Conservation (phyloP, 768 basidiomycete species). For the Leccinum disarticulatum region DNA sequence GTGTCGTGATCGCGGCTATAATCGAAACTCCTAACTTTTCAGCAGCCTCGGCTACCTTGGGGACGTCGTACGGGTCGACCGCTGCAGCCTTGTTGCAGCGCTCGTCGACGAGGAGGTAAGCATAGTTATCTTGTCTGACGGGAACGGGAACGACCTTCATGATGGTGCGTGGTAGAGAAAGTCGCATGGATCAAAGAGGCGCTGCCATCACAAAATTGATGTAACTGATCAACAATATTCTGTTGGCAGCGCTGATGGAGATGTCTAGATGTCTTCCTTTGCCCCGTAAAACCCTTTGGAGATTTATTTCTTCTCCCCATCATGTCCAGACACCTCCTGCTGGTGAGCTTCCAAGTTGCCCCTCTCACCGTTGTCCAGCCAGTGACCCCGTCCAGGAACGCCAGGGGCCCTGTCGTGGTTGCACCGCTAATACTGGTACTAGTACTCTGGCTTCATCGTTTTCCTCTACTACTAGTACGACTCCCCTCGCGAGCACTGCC, state of each 20-base stretch:
- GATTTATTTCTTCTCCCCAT: not conserved
- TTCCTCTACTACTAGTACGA: not conserved
- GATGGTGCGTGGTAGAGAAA: slow-evolving; percentile 18
- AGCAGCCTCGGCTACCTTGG: slow-evolving; percentile 65
- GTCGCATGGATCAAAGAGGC: slow-evolving; percentile 19
- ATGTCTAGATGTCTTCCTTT: not conserved
- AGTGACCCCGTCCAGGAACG: slow-evolving; percentile 9
- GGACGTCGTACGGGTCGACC: slow-evolving; percentile 78
- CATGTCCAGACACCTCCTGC: not conserved
- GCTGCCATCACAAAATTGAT: slow-evolving; percentile 13
- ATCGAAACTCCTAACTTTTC: slow-evolving; percentile 60
- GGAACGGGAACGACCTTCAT: slow-evolving; percentile 83
- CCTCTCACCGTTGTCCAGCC: not conserved
- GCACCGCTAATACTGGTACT: not conserved
- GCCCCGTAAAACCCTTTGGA: not conserved
- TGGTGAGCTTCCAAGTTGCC: slow-evolving; percentile 3
- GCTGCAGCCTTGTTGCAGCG: slow-evolving; percentile 66
- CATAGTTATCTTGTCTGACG: slow-evolving; percentile 81
- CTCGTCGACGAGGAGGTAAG: slow-evolving; percentile 78
- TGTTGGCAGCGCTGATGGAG: not conserved
- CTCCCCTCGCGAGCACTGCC: not conserved
- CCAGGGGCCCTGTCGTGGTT: not conserved
- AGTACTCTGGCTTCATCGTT: no score
- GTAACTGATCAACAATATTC: no score
- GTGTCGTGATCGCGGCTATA: slow-evolving; percentile 81